These are phyloP conservation scores for Monosporozyma solicola DNA, from an alignment of 805 yeast species.

Conservation along the genomic window DNA sequence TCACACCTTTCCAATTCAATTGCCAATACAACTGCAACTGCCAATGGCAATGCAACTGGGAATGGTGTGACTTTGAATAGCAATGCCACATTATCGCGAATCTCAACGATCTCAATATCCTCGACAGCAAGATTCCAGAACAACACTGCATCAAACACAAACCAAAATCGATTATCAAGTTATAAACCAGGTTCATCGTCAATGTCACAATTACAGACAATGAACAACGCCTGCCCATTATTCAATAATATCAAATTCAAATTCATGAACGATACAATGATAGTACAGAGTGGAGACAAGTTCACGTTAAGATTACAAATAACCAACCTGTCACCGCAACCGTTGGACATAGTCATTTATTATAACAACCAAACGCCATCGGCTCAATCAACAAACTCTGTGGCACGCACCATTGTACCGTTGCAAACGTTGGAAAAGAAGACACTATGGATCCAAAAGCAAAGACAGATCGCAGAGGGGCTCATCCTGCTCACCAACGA, in stretches of 20 bases:
- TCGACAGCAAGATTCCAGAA: slow-evolving; percentile 2
- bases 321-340: slow-evolving; percentile 18
- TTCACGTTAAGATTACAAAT: slow-evolving; percentile 22
- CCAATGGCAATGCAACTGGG: background rate
- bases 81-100: slow-evolving; percentile 3
- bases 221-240: background rate
- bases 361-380: slow-evolving; percentile 16
- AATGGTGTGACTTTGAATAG: background rate
- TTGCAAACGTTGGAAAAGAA: slow-evolving; percentile 3
- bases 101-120: slow-evolving; percentile 1
- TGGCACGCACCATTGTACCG: slow-evolving; percentile 2
- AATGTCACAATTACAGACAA: background rate
- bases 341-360: slow-evolving; percentile 23
- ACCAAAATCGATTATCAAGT: background rate
- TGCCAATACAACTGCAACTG: no score
- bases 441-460: slow-evolving; percentile 16
- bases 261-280: slow-evolving; percentile 17
- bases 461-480: slow-evolving; percentile 22
- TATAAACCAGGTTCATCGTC: background rate
- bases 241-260: slow-evolving; percentile 18
- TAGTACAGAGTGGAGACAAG: slow-evolving; percentile 16
- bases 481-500: slow-evolving; percentile 28
- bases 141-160: background rate
- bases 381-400: background rate
- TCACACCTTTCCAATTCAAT: background rate